Evolutionary conservation across 2,329 filamentous ascomycete species (phyloP).

Genomic region (Xylaria sp.): DNA sequence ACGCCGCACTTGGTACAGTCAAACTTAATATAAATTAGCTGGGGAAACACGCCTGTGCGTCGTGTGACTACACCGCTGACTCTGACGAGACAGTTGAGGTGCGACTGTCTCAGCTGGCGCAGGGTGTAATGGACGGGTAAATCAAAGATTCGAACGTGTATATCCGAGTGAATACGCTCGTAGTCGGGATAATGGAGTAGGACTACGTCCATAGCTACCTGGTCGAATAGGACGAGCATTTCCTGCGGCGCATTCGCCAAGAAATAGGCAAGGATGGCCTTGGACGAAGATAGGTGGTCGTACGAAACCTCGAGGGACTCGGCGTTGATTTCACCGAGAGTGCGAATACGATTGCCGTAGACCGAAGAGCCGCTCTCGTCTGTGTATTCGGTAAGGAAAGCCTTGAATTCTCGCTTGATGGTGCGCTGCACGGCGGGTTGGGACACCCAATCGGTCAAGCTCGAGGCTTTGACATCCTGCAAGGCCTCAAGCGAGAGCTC

Average conservation of each 20-base stretch:
- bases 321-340: slow-evolving; percentile 95
- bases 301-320: slow-evolving; percentile 97
- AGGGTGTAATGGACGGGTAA: slow-evolving; percentile 95
- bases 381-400: slow-evolving; percentile 94
- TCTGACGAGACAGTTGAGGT: slow-evolving; percentile 93
- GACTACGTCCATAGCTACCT: slow-evolving; percentile 96
- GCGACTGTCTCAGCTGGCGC: slow-evolving; percentile 91
- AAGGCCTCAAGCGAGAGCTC: slow-evolving; percentile 92
- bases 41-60: slow-evolving; percentile 93
- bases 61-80: slow-evolving; percentile 96
- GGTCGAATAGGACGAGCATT: slow-evolving; percentile 94
- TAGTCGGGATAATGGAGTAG: slow-evolving; percentile 97
- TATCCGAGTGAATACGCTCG: slow-evolving; percentile 95
- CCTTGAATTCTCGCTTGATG: slow-evolving; percentile 96
- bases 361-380: slow-evolving; percentile 90
- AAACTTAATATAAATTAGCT: slow-evolving; percentile 98
- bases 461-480: slow-evolving; percentile 91
- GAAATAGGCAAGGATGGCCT: slow-evolving; percentile 95
- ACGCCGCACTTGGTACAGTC: slow-evolving; percentile 93
- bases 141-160: slow-evolving; percentile 96
- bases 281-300: slow-evolving; percentile 87
- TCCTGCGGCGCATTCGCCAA: slow-evolving; percentile 95
- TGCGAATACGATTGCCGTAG: slow-evolving; percentile 93
- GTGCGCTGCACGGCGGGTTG: slow-evolving; percentile 90
- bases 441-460: slow-evolving; percentile 93